Evolutionary conservation across 129 eudicot species (phyloP).

Genomic region (Gnaphalium uliginosum): DNA sequence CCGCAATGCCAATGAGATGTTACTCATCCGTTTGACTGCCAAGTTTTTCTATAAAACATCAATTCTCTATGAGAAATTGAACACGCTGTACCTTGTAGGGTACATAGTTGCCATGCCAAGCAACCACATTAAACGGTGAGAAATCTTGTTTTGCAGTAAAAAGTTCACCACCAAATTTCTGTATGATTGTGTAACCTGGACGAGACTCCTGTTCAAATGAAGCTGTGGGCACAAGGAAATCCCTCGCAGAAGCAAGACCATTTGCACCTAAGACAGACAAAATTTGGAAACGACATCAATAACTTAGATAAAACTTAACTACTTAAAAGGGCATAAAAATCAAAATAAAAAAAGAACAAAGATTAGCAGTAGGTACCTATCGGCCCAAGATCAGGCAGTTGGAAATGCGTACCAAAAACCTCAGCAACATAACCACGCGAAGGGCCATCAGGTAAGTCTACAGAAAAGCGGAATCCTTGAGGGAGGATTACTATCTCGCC

Average conservation of each 20-base stretch:
- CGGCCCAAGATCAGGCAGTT: constrained; percentile 98
- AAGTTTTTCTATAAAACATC: no score
- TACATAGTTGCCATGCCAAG: constrained; percentile 98
- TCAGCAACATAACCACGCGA: constrained; percentile 97
- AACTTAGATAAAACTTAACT: no score
- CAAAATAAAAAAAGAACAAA: background rate
- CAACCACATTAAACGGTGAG: constrained; percentile 96
- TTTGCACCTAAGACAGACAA: constrained; percentile 95
- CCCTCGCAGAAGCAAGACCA: constrained; percentile 89
- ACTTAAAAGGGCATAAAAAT: no score
- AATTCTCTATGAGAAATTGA: background rate
- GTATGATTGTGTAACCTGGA: constrained; percentile 47
- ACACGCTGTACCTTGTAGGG: constrained; percentile 80
- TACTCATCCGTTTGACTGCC: no score
- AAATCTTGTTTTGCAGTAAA: constrained; percentile 97
- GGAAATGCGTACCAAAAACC: constrained; percentile 87
- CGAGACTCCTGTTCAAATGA: constrained; percentile 15
- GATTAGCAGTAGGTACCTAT: constrained; percentile 52
- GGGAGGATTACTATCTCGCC: constrained; percentile 86
- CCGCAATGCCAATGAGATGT: no score
- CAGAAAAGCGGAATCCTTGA: constrained; percentile 83
- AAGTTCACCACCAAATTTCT: constrained; percentile 95
- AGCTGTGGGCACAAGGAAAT: constrained; percentile 13
- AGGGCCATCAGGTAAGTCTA: constrained; percentile 90
- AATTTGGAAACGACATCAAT: no score